Conservation (phyloP, 139 green algal species). For the Coccomyxa sp. region DNA sequence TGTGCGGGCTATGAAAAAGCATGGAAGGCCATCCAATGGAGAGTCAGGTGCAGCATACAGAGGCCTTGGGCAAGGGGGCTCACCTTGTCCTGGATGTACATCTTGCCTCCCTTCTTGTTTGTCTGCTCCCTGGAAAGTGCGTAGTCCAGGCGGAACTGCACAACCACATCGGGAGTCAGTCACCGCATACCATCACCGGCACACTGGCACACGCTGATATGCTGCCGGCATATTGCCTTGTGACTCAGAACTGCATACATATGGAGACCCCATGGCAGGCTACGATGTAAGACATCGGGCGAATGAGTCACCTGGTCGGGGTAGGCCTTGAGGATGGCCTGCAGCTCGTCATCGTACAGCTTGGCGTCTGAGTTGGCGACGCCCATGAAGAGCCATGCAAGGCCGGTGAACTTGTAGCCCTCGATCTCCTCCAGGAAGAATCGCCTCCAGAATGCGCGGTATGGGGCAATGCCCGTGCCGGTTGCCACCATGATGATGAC, state of each 20-base stretch:
- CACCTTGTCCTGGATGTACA: conserved; percentile 91
- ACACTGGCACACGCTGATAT: no score
- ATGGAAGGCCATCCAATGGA: not conserved
- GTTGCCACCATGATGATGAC: conserved; percentile 97
- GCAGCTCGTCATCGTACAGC: conserved; percentile 76
- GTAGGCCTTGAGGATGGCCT: conserved; percentile 46
- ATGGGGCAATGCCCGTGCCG: conserved; percentile 97
- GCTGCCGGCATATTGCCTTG: no score
- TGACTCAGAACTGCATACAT: no score
- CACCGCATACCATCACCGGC: no score
- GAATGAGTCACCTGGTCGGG: conserved; percentile 83
- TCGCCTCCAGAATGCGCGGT: conserved; percentile 93
- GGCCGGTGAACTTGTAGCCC: conserved; percentile 91
- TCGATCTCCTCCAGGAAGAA: conserved; percentile 93
- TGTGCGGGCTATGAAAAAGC: no score
- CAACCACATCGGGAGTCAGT: not conserved
- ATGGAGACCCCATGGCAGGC: no score
- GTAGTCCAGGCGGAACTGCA: conserved; percentile 91
- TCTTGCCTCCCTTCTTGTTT: conserved; percentile 90
- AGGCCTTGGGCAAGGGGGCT: not conserved
- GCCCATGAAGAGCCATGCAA: conserved; percentile 99
- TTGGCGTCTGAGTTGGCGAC: conserved; percentile 85
- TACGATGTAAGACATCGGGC: not conserved
- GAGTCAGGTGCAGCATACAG: no score
- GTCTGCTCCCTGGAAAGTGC: conserved; percentile 78